Evolutionary conservation across 2,329 filamentous ascomycete genomes (phyloP).

Genomic region (Blumeria hordei): DNA sequence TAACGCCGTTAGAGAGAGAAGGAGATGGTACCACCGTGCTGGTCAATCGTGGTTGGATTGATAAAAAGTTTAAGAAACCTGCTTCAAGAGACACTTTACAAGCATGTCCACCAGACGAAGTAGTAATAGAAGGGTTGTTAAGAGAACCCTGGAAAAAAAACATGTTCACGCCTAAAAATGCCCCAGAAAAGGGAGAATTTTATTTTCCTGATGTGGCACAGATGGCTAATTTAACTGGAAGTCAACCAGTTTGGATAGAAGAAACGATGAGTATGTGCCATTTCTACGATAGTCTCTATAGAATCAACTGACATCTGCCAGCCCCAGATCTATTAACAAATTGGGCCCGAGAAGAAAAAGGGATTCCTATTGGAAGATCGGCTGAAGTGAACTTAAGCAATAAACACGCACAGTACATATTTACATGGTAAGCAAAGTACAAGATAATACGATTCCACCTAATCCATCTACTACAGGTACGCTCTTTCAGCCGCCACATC

Average conservation of each 20-base stretch:
- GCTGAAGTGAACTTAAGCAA: conserved; percentile 86
- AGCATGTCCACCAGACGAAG: conserved; percentile 32
- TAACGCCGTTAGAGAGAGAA: conserved; percentile 67
- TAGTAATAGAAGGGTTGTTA: conserved; percentile 63
- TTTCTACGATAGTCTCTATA: neutral
- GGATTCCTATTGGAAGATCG: conserved; percentile 69
- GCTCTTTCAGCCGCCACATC: conserved; percentile 62
- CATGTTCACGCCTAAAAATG: conserved; percentile 83
- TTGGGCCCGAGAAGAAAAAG: conserved; percentile 52
- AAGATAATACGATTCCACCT: neutral
- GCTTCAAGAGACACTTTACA: conserved; percentile 36
- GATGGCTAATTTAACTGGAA: conserved; percentile 67
- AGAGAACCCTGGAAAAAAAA: conserved; percentile 92
- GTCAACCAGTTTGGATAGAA: conserved; percentile 83
- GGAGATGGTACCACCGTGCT: conserved; percentile 45
- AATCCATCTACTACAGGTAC: conserved; percentile 35
- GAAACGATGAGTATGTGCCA: conserved; percentile 62
- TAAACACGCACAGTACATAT: conserved; percentile 95
- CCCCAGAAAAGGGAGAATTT: conserved; percentile 61
- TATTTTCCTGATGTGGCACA: conserved; percentile 86
- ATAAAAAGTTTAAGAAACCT: conserved; percentile 46
- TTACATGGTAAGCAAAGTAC: conserved; percentile 55
- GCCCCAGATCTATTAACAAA: conserved; percentile 56
- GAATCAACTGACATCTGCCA: conserved; percentile 16
- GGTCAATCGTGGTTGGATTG: conserved; percentile 81